phyloP scores from a whole-genome alignment of 2,329 filamentous ascomycete genomes.

The Westerdykella sp. region DNA sequence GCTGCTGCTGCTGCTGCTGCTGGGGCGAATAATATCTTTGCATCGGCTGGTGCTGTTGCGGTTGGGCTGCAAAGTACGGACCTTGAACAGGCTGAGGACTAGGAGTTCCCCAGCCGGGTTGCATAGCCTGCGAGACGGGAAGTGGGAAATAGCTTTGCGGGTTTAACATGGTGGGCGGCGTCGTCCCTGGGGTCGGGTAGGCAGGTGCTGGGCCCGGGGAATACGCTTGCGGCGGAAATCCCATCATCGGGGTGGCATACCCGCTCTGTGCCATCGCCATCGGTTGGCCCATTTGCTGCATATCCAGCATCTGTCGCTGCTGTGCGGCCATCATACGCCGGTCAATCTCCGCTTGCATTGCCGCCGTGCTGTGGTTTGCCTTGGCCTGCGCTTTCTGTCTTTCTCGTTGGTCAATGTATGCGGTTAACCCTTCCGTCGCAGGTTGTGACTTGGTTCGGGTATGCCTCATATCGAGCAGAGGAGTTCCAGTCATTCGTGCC shows the following conservation, averaged over 20 bases:
- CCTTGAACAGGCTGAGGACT: conserved; percentile 22
- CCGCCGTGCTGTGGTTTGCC: conserved; percentile 23
- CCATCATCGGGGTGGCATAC: conserved; percentile 20
- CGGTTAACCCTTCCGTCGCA: conserved; percentile 57
- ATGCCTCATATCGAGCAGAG: conserved; percentile 61
- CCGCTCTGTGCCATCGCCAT: conserved; percentile 9
- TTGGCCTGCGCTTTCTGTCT: conserved; percentile 54
- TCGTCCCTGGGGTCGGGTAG: conserved; percentile 23
- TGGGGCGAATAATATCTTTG: conserved; percentile 10
- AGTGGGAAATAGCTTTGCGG: conserved; percentile 16
- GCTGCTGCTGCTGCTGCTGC: conserved; percentile 15
- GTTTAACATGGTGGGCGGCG: conserved; percentile 26
- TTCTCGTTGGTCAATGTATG: conserved; percentile 73
- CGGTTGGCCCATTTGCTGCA: conserved; percentile 18
- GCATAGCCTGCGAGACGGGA: conserved; percentile 17
- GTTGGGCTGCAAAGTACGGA: conserved; percentile 21
- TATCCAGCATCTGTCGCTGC: conserved; percentile 26
- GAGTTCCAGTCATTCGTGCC: conserved; percentile 72
- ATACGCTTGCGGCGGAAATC: conserved; percentile 10
- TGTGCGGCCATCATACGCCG: conserved; percentile 28
- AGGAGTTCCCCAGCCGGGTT: conserved; percentile 24
- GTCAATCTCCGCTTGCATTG: conserved; percentile 34
- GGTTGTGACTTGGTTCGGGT: conserved; percentile 40
- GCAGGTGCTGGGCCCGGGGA: conserved; percentile 11
- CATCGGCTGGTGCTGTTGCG: conserved; percentile 8